Base-by-base conservation (phyloP, 2,329 filamentous ascomycete genomes). In the Scedosporium dehoogii region DNA sequence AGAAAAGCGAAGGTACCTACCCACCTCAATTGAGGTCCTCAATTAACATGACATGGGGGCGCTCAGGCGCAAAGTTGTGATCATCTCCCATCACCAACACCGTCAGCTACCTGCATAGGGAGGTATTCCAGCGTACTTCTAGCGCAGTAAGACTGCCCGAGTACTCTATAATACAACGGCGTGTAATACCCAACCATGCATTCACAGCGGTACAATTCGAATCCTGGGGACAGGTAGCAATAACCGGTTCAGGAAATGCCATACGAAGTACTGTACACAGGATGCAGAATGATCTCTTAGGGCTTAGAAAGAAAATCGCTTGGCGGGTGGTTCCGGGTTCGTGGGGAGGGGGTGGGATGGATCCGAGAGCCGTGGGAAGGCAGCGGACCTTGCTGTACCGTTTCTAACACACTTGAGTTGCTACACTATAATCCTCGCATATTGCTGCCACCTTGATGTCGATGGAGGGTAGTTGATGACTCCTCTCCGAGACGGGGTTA, bases 251-350 rank as follows among this genome's bases (percentile, higher is more conserved):
- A 38, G 33, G 9, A 12, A 51, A 14, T 23, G 46, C n/a, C 33
- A 58, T 21, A 41, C 14, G 33, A 41, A 23, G 56, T n/a, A 6
- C n/a, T 21, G 29, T 41, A 27, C 33, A 38, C 10, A 38, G 33
- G 33, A 38, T 38, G 33, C 33, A 38, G 33, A 38, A 38, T 38
- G 33, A 38, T 38, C 33, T 38, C 33, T 38, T 38, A 38, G 14
- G 33, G 33, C 33, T 38, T 38, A 38, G 33, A 38, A 14, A 38
- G 33, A 38, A 25, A 14, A 25, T 60, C 48, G 27, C 27, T 16
- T 33, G 23, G 27, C 59, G 59, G 59, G 59, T 60, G 42, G 59
- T 60, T 60, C 59, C 59, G 59, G 59, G 59, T 53, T 27, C 23
- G 25, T 59, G 59, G n/a, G 42, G 44, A 44, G 38, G 33, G 12